Evolutionary conservation across 163 green algal species (phyloP).

Genomic region (Chlamydomonas reinhardtii): DNA sequence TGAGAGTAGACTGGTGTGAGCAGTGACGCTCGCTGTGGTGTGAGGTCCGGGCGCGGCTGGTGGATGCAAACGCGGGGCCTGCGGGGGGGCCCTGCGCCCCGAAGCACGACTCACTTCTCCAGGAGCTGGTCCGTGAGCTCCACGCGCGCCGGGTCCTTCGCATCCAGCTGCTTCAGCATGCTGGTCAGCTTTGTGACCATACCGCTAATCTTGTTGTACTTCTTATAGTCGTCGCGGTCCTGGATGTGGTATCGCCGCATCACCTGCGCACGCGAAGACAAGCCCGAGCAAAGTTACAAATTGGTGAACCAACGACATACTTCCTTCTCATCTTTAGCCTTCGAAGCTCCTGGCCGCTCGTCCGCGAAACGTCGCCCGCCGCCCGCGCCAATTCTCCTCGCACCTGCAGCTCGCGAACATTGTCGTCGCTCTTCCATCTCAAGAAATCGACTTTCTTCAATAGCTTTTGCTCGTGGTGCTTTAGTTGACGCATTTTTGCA

Average conservation of each 20-base stretch:
- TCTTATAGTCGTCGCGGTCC: conserved; percentile 98
- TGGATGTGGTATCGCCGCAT: conserved; percentile 98
- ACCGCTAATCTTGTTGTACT: conserved; percentile 97
- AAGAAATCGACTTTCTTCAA: conserved; percentile 99
- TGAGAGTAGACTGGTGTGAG: not conserved
- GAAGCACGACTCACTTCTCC: conserved; percentile 83
- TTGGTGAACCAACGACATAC: too few species aligned
- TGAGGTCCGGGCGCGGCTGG: not conserved
- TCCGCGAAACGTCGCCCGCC: not conserved
- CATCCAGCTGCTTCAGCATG: conserved; percentile 90
- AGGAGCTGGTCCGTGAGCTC: conserved; percentile 97
- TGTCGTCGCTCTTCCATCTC: conserved; percentile 96
- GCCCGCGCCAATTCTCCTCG: not conserved
- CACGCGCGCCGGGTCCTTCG: conserved; percentile 87
- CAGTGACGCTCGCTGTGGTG: not conserved
- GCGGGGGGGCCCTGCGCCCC: too few species aligned
- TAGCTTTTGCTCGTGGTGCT: conserved; percentile 97
- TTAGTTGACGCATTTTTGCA: conserved; percentile 91
- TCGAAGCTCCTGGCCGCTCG: not conserved
- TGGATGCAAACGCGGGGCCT: not conserved
- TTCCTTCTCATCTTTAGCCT: too few species aligned
- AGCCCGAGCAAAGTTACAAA: too few species aligned
- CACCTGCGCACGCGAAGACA: conserved; percentile 73
- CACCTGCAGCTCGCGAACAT: conserved; percentile 88
- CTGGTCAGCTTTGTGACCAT: conserved; percentile 92